These are phyloP conservation scores for Agaricus subrufescens DNA, from an alignment of 768 basidiomycete genomes.

Conservation along the genomic window DNA sequence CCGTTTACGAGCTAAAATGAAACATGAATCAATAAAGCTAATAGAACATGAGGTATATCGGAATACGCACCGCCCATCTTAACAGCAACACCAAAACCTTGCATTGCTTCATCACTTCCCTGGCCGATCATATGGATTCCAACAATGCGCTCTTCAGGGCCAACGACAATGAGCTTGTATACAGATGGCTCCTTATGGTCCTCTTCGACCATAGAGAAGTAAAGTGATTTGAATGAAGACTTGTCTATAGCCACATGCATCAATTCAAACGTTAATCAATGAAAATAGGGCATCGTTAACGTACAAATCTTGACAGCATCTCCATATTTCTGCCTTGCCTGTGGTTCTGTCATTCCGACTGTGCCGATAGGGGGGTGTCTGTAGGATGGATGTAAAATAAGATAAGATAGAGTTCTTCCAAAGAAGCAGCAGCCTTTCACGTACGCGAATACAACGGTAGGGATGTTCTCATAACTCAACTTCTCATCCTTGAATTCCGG, in stretches of 20 bases:
- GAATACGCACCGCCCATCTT: constrained; percentile 75
- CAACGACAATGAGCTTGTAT: constrained; percentile 86
- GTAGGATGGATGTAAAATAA: constrained; percentile 5
- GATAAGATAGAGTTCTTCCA: background rate
- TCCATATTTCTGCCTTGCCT: constrained; percentile 87
- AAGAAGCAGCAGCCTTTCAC: constrained; percentile 25
- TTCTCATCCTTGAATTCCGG: constrained; percentile 84
- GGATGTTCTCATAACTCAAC: constrained; percentile 83
- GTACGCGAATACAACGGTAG: constrained; percentile 95
- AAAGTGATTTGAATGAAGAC: constrained; percentile 76
- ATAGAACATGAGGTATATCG: background rate
- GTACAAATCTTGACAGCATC: constrained; percentile 87
- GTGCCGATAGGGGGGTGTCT: constrained; percentile 96
- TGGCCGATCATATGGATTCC: constrained; percentile 90
- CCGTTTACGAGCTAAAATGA: constrained; percentile 56
- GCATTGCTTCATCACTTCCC: constrained; percentile 92
- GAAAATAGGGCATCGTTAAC: constrained; percentile 22
- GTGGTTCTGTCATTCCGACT: constrained; percentile 89
- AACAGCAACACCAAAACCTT: constrained; percentile 95
- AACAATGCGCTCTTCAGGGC: constrained; percentile 92
- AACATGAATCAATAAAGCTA: constrained; percentile 1
- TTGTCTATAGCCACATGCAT: constrained; percentile 46
- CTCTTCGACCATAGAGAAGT: constrained; percentile 88
- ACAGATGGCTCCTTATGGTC: constrained; percentile 93
- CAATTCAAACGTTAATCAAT: background rate